Conservation (phyloP, 2,329 filamentous ascomycete genomes). For the Penicillium corylophilum region DNA sequence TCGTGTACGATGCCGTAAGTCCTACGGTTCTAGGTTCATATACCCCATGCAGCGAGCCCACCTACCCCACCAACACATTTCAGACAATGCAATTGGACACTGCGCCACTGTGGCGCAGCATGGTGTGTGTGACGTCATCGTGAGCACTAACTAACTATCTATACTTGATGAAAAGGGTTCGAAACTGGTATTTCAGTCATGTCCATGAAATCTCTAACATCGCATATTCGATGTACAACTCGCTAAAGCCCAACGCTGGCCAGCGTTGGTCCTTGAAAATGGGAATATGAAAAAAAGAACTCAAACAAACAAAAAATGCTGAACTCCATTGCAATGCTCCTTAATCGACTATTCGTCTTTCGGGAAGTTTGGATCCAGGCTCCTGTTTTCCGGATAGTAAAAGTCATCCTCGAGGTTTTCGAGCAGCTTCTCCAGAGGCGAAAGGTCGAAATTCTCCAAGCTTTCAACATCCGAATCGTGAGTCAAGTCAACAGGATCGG, state of each 20-base stretch:
- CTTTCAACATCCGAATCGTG: background rate
- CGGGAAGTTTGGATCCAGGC: background rate
- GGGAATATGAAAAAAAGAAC: too few relatives aligned
- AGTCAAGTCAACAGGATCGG: background rate
- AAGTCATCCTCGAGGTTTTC: background rate
- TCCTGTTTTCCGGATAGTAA: background rate
- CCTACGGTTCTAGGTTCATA: background rate
- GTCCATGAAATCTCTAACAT: too few relatives aligned
- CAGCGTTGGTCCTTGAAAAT: too few relatives aligned
- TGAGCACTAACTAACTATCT: too few relatives aligned
- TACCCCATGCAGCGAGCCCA: background rate
- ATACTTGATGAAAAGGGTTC: too few relatives aligned
- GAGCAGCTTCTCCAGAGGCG: background rate
- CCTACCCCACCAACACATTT: constrained; percentile 8
- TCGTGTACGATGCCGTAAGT: background rate
- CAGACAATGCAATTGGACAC: background rate
- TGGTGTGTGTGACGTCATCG: constrained; percentile 9
- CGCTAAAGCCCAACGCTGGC: too few relatives aligned
- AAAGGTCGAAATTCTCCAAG: background rate
- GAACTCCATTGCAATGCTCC: too few relatives aligned
- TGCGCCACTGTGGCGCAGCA: constrained; percentile 22
- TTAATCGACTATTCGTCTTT: too few relatives aligned
- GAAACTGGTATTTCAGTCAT: too few relatives aligned
- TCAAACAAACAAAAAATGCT: too few relatives aligned
- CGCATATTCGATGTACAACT: too few relatives aligned